Evolutionary conservation across 768 basidiomycete genomes (phyloP).

Genomic region (Pisolithus marmoratus): DNA sequence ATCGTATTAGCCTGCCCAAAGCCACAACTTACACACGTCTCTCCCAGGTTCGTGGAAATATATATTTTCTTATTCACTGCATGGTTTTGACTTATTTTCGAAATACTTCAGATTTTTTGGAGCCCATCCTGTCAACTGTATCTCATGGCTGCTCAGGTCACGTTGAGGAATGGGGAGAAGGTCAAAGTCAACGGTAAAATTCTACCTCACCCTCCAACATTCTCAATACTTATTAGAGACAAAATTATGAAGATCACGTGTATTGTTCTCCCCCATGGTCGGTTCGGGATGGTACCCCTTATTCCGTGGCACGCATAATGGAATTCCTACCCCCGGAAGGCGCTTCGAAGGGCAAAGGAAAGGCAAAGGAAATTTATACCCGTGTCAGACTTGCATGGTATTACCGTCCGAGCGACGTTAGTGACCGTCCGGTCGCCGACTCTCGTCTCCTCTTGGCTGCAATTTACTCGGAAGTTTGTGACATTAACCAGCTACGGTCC

Average conservation of each 20-base stretch:
- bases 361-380: conserved; percentile 63
- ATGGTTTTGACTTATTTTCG: neutral
- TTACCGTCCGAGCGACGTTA: conserved; percentile 95
- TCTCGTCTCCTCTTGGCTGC: conserved; percentile 89
- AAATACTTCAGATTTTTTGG: conserved; percentile 22
- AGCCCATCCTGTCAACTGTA: conserved; percentile 11
- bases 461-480: conserved; percentile 95
- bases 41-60: conserved; percentile 20
- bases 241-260: conserved; percentile 77
- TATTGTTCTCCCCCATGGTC: conserved; percentile 95
- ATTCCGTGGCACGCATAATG: conserved; percentile 95
- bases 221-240: conserved; percentile 12
- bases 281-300: conserved; percentile 89
- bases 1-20: conserved; percentile 17
- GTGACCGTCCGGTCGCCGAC: conserved; percentile 86
- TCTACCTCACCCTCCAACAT: conserved; percentile 9
- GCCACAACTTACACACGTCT: conserved; percentile 15
- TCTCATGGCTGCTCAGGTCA: conserved; percentile 31
- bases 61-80: conserved; percentile 1
- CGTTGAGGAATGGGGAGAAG: conserved; percentile 78
- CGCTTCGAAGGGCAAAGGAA: conserved; percentile 56
- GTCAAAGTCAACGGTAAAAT: conserved; percentile 81
- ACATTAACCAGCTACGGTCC: conserved; percentile 87
- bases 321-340: conserved; percentile 86
- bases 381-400: conserved; percentile 93